phyloP scores from a whole-genome alignment of 345 rosid genomes.

The Citrus mangshanensis region DNA sequence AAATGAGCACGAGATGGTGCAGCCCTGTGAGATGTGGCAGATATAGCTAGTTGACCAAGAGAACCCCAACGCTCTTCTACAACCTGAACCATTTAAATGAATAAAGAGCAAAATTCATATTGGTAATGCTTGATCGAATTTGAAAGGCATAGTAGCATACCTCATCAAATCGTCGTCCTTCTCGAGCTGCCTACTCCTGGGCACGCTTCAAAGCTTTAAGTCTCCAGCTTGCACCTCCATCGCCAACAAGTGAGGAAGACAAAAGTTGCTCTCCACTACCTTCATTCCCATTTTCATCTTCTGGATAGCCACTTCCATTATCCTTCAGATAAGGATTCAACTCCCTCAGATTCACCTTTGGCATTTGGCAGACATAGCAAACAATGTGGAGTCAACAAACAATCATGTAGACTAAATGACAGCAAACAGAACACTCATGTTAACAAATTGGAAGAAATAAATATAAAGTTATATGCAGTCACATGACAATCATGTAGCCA shows the following conservation, averaged over 20 bases:
- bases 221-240: constrained; percentile 98
- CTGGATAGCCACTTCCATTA: constrained; percentile 81
- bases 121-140: background rate
- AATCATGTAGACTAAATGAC: background rate
- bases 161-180: constrained; percentile 65
- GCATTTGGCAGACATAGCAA: constrained; percentile 26
- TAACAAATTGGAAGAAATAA: background rate
- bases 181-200: constrained; percentile 84
- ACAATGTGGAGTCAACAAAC: background rate
- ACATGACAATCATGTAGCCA: background rate
- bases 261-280: constrained; percentile 37
- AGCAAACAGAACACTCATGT: background rate
- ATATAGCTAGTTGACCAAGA: constrained; percentile 68
- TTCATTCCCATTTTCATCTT: constrained; percentile 46
- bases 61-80: constrained; percentile 77
- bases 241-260: constrained; percentile 66
- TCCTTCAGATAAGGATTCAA: constrained; percentile 80
- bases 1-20: constrained; percentile 91
- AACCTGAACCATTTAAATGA: constrained; percentile 49
- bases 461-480: background rate
- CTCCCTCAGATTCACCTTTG: constrained; percentile 64
- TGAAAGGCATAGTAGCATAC: constrained; percentile 28
- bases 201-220: constrained; percentile 87
- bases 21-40: constrained; percentile 59
- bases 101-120: constrained; percentile 10